Evolutionary conservation across 805 yeast species (phyloP).

Genomic region (Yarrowia porcina): DNA sequence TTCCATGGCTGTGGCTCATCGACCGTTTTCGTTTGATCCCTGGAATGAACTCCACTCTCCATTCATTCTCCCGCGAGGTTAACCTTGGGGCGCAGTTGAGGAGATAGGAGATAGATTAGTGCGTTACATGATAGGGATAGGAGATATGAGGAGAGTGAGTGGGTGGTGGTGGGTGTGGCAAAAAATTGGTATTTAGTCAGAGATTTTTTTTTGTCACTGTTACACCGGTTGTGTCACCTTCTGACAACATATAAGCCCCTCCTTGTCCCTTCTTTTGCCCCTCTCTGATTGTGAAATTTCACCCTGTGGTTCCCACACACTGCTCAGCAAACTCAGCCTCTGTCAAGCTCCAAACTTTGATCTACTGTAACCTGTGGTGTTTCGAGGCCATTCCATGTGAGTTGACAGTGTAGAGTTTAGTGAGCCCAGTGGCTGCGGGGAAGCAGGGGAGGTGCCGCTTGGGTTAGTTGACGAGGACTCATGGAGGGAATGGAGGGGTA

Average conservation of each 20-base stretch:
- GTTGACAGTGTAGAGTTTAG: constrained; percentile 11
- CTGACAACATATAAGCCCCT: background rate
- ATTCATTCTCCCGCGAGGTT: background rate
- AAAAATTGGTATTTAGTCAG: too few relatives aligned
- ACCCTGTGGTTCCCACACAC: background rate
- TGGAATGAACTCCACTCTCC: background rate
- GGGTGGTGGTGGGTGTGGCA: background rate
- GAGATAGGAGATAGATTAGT: constrained; percentile 1
- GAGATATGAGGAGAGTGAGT: background rate
- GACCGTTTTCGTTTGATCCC: background rate
- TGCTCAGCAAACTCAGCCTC: background rate
- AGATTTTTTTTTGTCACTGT: background rate
- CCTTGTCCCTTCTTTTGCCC: background rate
- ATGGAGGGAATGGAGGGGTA: too few relatives aligned
- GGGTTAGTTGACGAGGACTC: background rate
- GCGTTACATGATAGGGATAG: background rate
- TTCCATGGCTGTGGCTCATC: background rate
- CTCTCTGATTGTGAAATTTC: background rate
- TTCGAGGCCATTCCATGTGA: constrained; percentile 22
- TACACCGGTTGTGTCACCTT: background rate
- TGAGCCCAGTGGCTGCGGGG: constrained; percentile 20
- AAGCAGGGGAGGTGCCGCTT: background rate
- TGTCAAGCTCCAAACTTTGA: background rate
- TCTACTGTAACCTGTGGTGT: constrained; percentile 7
- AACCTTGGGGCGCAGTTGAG: background rate